Conservation (phyloP, 177 flowering plant species). For the Vitis hybrid region DNA sequence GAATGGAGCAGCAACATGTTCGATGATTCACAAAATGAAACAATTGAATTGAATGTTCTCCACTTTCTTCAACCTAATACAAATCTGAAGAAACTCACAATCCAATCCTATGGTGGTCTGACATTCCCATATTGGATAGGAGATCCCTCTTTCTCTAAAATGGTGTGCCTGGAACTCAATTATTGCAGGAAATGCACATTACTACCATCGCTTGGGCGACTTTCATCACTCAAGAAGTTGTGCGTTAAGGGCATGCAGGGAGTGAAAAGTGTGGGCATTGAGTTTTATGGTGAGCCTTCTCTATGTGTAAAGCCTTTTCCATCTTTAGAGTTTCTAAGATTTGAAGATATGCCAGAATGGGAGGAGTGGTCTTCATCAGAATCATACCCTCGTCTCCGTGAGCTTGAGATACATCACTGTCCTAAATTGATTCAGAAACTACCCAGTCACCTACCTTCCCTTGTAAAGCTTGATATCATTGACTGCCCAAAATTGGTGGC, state of each 20-base stretch:
- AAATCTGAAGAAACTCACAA: conserved; percentile 2
- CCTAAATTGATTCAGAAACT: no score
- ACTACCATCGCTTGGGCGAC: conserved; percentile 10
- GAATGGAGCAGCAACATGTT: no score
- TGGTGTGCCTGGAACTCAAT: not conserved
- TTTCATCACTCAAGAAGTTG: conserved; percentile 1
- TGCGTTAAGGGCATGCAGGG: not conserved
- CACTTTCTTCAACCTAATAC: conserved; percentile 3
- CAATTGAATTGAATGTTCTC: not conserved
- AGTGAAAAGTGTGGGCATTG: not conserved
- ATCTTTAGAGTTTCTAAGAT: conserved; percentile 1
- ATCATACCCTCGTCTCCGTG: no score
- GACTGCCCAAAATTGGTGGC: no score
- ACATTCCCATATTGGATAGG: conserved; percentile 15
- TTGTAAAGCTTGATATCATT: no score
- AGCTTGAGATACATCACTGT: no score
- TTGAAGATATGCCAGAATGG: conserved; percentile 5
- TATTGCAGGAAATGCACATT: not conserved
- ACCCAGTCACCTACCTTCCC: no score
- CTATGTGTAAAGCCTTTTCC: not conserved
- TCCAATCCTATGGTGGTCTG: conserved; percentile 1
- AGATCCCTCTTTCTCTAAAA: not conserved
- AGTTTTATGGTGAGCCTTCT: conserved; percentile 3
- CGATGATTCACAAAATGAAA: no score
- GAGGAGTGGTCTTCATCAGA: conserved; percentile 3